Base-by-base conservation (phyloP, 1,284 basidiomycete species). In the Fomitopsis schrenkii region DNA sequence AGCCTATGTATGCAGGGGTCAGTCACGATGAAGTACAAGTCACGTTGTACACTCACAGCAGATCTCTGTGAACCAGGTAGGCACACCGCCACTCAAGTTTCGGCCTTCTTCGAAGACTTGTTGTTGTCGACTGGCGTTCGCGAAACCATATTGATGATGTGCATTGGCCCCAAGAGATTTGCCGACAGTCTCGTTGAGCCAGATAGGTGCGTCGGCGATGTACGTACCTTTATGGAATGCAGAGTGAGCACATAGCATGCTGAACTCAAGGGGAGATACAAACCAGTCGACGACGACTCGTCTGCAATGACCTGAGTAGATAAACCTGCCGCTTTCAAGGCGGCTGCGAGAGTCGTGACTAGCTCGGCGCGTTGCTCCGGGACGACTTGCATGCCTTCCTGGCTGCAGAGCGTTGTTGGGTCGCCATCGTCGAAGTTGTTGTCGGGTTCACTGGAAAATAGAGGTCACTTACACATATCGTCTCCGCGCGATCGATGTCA, bases 331-430 rank as follows among this genome's bases (percentile, higher is more conserved):
- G 52, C 57, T 54, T 65, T 64, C 12, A 72, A 63, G 6, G 68
- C 63, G 6, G 63, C 45, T 10, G 68, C 65, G 6, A 71, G 62
- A 35, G 68, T 64, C 50, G 63, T 68, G 40, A 72, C 65, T 30
- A 72, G 67, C 19, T 66, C 57, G 9, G 69, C 69, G 46, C 71
- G 70, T 60, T 72, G 70, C 42, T 63, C 53, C 3, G 69, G 67
- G 8, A 66, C 68, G 48, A 72, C 70, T 46, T 68, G 61, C 72
- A 73, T 73, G 30, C 72, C 72, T 60, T 73, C 72, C 58, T 73
- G 72, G n/a, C 70, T 66, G 57, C 72, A 73, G 15, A 57, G 46
- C 22, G 46, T 48, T 12, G 46, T 30, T 28, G 46, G 46, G 46
- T 48, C 46, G 46, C 46, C 46, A 48, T 45, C 44, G 17, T 59